These are phyloP conservation scores for Debaryomyces sp. DNA, from an alignment of 1,139 yeast genomes.

Conservation along the genomic window DNA sequence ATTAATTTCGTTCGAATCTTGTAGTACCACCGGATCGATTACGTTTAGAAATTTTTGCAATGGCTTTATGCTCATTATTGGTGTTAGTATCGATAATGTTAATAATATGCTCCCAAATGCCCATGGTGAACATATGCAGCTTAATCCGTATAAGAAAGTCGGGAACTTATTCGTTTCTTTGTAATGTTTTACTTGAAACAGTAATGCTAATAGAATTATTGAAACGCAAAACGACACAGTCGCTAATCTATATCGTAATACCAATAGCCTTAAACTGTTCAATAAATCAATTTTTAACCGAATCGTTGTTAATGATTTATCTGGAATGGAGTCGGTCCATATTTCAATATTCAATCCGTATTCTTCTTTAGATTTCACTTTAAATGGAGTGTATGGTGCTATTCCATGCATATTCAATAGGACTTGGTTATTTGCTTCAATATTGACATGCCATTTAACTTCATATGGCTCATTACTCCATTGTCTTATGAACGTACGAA, in stretches of 20 bases:
- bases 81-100: conserved; percentile 37
- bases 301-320: conserved; percentile 30
- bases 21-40: conserved; percentile 61
- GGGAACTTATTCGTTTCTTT: conserved; percentile 41
- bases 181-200: conserved; percentile 49
- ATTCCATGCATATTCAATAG: conserved; percentile 64
- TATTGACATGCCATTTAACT: conserved; percentile 71
- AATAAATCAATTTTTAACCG: conserved; percentile 44
- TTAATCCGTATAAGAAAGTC: conserved; percentile 51
- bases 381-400: conserved; percentile 75
- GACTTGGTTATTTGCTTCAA: conserved; percentile 29
- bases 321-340: conserved; percentile 38
- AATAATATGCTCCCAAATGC: conserved; percentile 21
- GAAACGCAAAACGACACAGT: conserved; percentile 60
- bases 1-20: conserved; percentile 37
- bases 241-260: conserved; percentile 65
- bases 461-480: conserved; percentile 68
- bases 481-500: conserved; percentile 71
- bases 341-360: conserved; percentile 44
- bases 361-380: conserved; percentile 19
- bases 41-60: conserved; percentile 29
- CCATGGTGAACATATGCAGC: conserved; percentile 27
- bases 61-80: conserved; percentile 27
- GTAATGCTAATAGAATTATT: conserved; percentile 45
- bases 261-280: conserved; percentile 52